Evolutionary conservation across 1,139 yeast species (phyloP), one percentile per base, ranked within the genome.

Genomic region (Hyphopichia buzzinii): DNA sequence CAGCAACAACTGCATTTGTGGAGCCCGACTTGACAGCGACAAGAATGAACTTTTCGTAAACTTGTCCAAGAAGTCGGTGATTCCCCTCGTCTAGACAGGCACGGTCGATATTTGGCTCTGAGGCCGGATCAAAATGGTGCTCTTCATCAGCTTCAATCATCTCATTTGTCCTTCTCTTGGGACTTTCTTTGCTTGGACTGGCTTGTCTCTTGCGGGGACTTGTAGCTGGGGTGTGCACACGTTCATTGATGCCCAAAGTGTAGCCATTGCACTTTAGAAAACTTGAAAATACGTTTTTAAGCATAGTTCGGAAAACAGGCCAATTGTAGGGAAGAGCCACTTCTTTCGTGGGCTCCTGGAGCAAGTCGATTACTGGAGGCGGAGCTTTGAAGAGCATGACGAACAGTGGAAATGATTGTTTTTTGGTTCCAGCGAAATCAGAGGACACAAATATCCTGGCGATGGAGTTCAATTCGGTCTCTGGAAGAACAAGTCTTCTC

Each of bases 11-110:
- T 3, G 42, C 37, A 2, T 46, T 39, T 1, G 39, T 27, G 8
- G 29, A 28, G 3, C 16, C 24, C 4, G 17, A 21, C 4, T 39
- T 27, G 17, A 60, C 37, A 14, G 52, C 57, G 2, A 74, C 56
- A 13, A 84, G 55, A 15, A 85, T 75, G 48, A 83, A 84, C 47
- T 78, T 79, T 4, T 59, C 50, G 34, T 80, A 87, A 2, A 85
- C 59, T 51, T 86, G 95, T 8, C 54, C 51, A 2, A 69, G 46
- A 1, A 68, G 47, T 11, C 49, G 42, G 31, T 46, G 47, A 10
- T 40, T 39, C 4, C 12, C 23, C 19, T 8, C 14, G 8, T 35
- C 31, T 5, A 50, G 36, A 21, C 29, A 8, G 3, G 13, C 21
- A 13, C 8, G 16, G 4, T n/a, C 8, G 4, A 33, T 22, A 6